These are phyloP conservation scores for Hyaloscypha finlandica DNA, from an alignment of 495 filamentous ascomycete species.

Conservation along the genomic window DNA sequence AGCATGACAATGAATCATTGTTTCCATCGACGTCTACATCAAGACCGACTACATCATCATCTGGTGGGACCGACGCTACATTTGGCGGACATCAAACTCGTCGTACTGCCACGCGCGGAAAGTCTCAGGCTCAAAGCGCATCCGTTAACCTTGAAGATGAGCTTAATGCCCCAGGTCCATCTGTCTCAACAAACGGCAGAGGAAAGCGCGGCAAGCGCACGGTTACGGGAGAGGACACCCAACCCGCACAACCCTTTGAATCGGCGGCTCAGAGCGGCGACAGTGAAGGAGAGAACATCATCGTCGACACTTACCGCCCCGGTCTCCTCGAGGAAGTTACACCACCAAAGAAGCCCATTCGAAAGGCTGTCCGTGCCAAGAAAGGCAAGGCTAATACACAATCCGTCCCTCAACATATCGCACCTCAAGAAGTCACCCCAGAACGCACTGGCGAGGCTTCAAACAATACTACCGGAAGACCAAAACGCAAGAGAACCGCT, in stretches of 20 bases:
- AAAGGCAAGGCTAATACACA: background rate
- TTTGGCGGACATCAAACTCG: slow-evolving; percentile 2
- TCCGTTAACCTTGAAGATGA: background rate
- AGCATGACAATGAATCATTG: slow-evolving; percentile 50
- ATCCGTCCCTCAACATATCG: background rate
- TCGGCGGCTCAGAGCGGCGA: background rate
- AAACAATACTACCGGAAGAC: background rate
- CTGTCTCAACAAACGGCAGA: background rate
- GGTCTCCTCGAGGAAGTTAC: background rate
- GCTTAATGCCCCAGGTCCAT: background rate
- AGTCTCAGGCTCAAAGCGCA: background rate
- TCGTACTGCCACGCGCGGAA: slow-evolving; percentile 10
- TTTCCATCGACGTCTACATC: slow-evolving; percentile 48
- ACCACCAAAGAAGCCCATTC: background rate
- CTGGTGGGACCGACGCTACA: slow-evolving; percentile 2
- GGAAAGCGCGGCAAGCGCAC: background rate
- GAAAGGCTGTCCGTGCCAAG: background rate
- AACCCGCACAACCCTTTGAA: background rate
- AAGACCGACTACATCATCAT: slow-evolving; percentile 14
- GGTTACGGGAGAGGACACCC: background rate
- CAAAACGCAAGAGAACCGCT: slow-evolving; percentile 12
- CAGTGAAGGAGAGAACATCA: background rate
- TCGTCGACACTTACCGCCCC: slow-evolving; percentile 2
- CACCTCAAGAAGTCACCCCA: background rate
- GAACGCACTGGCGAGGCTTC: background rate